Evolutionary conservation across 768 basidiomycete genomes (phyloP), one percentile per base, ranked within the genome.

Genomic region (Leucocoprinus birnbaumii): DNA sequence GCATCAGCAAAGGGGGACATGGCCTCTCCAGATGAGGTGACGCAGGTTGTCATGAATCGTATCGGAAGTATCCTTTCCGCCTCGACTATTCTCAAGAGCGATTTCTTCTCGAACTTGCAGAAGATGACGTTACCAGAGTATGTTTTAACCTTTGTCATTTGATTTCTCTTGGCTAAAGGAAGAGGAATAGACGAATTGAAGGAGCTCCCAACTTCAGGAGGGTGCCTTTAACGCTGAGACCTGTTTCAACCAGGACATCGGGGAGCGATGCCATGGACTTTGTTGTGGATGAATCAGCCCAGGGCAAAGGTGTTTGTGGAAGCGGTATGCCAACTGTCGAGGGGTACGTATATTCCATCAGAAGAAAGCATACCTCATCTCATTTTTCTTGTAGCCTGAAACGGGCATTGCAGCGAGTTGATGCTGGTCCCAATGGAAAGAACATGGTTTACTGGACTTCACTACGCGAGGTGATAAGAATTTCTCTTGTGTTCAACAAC

Each of bases 101-200:
- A 95, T 66, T 93, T 94, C 77, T 95, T 95, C 78, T 85, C 85
- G 5, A 91, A 91, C 65, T 66, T 98, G 27, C 97, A 98, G 72
- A 98, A 98, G 74, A 93, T 97, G 86, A 91, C 91, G 3, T 75
- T 99, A 2, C 91, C 94, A 0, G 97, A 98, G 89, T 95, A 57
- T 37, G 65, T 63, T n/a, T 27, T n/a, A n/a, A n/a, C n/a, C n/a
- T n/a, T 2, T 27, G 2, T 16, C 3, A 1, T 49, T 41, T 34
- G 27, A 18, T n/a, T 2, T 46, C 45, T 38, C n/a, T 38, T 38
- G 7, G 18, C 1, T 42, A 49, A 52, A 2, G 24, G 25, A 11
- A 43, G 18, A 3, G 1, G 22, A 34, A 16, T 47, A 71, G 89
- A 63, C 87, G 94, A 16, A 92, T 98, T 38, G 93, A 97, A 13